These are phyloP conservation scores for Ormosia emarginata DNA, from an alignment of 306 rosid species.

Conservation along the genomic window DNA sequence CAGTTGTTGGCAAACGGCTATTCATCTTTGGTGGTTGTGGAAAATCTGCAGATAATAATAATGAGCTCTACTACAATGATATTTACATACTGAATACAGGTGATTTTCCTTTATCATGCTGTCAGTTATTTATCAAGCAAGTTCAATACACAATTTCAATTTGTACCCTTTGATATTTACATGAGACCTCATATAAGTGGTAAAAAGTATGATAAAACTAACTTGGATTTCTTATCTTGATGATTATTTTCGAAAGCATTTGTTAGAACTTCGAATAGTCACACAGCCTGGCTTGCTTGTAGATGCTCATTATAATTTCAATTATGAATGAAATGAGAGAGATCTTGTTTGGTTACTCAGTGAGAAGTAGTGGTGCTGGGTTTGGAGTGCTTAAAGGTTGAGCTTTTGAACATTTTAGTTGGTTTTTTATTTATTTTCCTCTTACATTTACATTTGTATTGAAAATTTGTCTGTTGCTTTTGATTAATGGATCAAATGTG, in stretches of 20 bases:
- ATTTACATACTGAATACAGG: constrained; percentile 92
- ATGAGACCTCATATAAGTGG: neutral
- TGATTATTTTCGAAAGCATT: neutral
- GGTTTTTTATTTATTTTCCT: constrained; percentile 17
- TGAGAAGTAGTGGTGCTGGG: neutral
- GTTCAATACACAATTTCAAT: neutral
- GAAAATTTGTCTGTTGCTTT: neutral
- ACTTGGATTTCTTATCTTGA: neutral
- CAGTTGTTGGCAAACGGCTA: constrained; percentile 81
- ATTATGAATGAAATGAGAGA: neutral
- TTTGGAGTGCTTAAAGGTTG: neutral
- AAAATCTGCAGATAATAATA: constrained; percentile 58
- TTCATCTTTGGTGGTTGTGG: constrained; percentile 97
- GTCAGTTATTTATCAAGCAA: constrained; percentile 2
- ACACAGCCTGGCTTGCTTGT: constrained; percentile 7
- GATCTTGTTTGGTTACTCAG: neutral
- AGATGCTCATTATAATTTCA: neutral
- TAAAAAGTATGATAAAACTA: neutral
- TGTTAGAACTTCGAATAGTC: constrained; percentile 9
- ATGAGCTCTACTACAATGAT: constrained; percentile 83
- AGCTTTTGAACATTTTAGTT: constrained; percentile 5
- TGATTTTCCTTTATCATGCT: constrained; percentile 27
- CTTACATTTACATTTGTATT: neutral
- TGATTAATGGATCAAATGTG: neutral
- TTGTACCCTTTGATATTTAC: neutral